Base-by-base conservation (phyloP, 176 grass and related monocot genomes). In the Tuctoria greenei region DNA sequence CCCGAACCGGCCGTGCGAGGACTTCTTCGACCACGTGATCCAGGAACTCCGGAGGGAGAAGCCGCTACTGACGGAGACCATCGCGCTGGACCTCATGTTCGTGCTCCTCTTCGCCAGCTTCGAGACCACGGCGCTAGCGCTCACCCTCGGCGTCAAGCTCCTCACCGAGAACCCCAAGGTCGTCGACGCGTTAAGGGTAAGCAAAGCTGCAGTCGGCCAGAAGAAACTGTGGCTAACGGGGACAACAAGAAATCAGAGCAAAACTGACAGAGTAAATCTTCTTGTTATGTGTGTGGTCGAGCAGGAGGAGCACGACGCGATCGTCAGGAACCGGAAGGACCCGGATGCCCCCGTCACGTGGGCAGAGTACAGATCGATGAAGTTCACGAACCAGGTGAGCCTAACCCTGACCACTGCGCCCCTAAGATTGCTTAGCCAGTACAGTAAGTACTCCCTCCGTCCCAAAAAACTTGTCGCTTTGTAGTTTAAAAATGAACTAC, bases 21-120 rank as follows among this genome's bases (percentile, higher is more conserved):
- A 96, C 86, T 96, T 96, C 84, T 92, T 96, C 73, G 93, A 96
- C 81, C 78, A 82, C 69, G 84, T 96, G 60, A 92, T 96, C 67
- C 86, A 67, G 70, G 93, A 96, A 28, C 83, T 96, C 0, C 80
- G 83, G 83, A 88, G 90, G 77, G 93, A 92, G 61, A 96, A 79
- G 81, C 82, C 93, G 67, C 77, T 92, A 0, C 77, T 96, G 67
- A 96, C 93, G 35, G 89, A 96, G 47, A 63, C 83, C 58, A 90
- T 92, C 83, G 89, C 93, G 77, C 82, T 96, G 65, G 87, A 96
- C 84, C 86, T 96, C 81, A 92, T 92, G 87, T 96, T 96, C 83
- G 89, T 88, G 40, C 89, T 96, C 72, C 93, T 96, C 66, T 96
- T 96, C 66, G 93, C 93, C 66, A 96, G 93, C 80, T 96, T 85